phyloP scores from a whole-genome alignment of 495 filamentous ascomycete species.

The Podospora anserina region DNA sequence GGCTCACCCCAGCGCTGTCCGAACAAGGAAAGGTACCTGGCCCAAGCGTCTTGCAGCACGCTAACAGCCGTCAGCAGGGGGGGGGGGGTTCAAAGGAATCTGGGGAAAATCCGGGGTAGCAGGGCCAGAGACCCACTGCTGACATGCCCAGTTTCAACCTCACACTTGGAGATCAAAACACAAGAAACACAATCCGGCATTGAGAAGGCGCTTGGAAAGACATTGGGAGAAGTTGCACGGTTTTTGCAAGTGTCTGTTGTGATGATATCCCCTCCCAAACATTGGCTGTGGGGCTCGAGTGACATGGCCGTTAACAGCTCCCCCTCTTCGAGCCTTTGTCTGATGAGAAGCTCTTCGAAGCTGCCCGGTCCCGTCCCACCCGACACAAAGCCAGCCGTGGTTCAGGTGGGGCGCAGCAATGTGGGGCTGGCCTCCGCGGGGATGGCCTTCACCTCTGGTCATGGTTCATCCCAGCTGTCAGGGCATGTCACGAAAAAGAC shows the following conservation, averaged over 20 bases:
- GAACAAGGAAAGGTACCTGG: slow-evolving; percentile 26
- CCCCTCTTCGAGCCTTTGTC: neutral
- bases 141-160: slow-evolving; percentile 5
- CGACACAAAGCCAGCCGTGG: neutral
- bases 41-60: slow-evolving; percentile 29
- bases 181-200: neutral
- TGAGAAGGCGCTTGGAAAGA: neutral
- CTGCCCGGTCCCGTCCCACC: neutral
- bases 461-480: neutral
- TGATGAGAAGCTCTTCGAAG: neutral
- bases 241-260: neutral
- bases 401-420: neutral
- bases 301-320: neutral
- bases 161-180: neutral
- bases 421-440: neutral
- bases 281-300: neutral
- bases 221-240: neutral
- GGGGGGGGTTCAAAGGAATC: slow-evolving; percentile 8
- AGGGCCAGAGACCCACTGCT: slow-evolving; percentile 12
- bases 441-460: neutral
- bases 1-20: slow-evolving; percentile 21
- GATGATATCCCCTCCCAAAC: neutral
- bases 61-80: slow-evolving; percentile 10
- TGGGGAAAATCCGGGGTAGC: slow-evolving; percentile 30
- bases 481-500: neutral